Percentiles rank a stretch among this genome's conserved stretches.
Conservation (phyloP, 1,284 basidiomycete species). For the Termitomyces sp. region DNA sequence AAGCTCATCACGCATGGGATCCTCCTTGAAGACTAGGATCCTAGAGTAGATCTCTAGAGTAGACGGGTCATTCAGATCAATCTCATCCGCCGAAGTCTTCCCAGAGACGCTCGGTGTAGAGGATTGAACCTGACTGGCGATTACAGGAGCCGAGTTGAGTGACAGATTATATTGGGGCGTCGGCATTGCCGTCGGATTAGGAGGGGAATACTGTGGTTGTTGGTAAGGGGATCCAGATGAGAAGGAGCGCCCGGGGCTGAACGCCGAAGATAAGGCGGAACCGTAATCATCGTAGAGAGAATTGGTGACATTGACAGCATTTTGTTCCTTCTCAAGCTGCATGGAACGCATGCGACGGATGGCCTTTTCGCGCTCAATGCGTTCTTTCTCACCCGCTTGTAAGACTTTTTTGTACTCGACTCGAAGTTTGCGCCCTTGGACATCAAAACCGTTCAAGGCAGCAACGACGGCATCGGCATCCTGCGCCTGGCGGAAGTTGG, state of each 20-base stretch:
- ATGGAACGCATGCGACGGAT: constrained; percentile 96
- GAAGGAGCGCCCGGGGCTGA: constrained; percentile 61
- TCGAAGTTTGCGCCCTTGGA: constrained; percentile 96
- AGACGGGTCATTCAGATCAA: constrained; percentile 94
- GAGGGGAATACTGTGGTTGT: constrained; percentile 55
- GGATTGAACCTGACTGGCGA: constrained; percentile 40
- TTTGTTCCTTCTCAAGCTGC: constrained; percentile 79
- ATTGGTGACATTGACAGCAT: constrained; percentile 25
- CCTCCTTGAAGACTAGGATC: constrained; percentile 96
- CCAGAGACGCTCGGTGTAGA: constrained; percentile 57
- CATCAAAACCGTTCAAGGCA: constrained; percentile 92
- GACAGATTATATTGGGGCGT: constrained; percentile 53
- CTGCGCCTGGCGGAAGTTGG: constrained; percentile 88
- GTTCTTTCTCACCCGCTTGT: constrained; percentile 98
- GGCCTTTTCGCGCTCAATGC: constrained; percentile 98
- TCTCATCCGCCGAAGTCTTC: constrained; percentile 56
- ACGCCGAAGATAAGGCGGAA: constrained; percentile 41
- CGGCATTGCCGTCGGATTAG: constrained; percentile 51
- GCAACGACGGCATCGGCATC: constrained; percentile 96
- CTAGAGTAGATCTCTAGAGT: constrained; percentile 97
- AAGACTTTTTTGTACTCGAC: constrained; percentile 99
- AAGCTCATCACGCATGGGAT: constrained; percentile 95
- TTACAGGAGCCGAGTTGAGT: constrained; percentile 37
- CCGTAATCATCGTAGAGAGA: constrained; percentile 70
- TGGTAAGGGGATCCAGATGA: constrained; percentile 56